A percentile compares a stretch with the other conserved stretches of the same genome.
These are phyloP conservation scores for Ophiocordyceps robertsii DNA, from an alignment of 2,329 filamentous ascomycete genomes.

Conservation along the genomic window DNA sequence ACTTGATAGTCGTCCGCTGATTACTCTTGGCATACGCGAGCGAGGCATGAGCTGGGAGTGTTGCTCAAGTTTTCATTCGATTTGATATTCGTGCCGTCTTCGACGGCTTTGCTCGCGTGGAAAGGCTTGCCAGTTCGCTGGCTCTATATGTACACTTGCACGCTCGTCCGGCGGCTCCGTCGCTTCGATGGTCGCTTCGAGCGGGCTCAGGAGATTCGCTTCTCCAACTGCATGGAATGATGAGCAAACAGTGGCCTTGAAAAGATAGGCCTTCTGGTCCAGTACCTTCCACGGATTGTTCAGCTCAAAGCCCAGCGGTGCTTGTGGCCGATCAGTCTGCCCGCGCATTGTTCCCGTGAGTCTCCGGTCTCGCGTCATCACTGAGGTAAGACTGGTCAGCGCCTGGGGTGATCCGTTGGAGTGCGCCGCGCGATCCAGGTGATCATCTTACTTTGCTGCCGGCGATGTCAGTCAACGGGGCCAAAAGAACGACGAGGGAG, in stretches of 20 bases:
- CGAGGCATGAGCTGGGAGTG: no score
- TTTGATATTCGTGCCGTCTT: no score
- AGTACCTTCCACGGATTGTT: conserved; percentile 52
- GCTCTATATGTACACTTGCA: conserved; percentile 8
- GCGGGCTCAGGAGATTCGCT: conserved; percentile 11
- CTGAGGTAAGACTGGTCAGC: conserved; percentile 18
- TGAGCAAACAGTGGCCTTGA: background rate
- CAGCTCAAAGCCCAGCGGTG: conserved; percentile 46
- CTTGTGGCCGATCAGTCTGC: conserved; percentile 39
- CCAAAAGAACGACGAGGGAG: background rate
- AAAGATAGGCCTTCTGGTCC: background rate
- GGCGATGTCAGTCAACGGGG: conserved; percentile 13
- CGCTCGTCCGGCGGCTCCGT: background rate
- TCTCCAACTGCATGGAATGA: conserved; percentile 31
- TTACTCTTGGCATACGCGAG: no score
- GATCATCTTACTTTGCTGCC: conserved; percentile 37
- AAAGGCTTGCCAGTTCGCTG: background rate
- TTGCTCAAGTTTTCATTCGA: no score
- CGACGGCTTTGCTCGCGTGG: no score
- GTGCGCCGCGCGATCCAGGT: background rate
- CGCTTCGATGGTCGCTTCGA: background rate
- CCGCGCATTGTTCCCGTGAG: conserved; percentile 46
- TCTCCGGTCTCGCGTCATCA: conserved; percentile 53
- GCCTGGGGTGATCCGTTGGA: conserved; percentile 1
- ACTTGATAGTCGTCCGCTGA: conserved; percentile 1